Evolutionary conservation across 257 asterid genomes (phyloP), one percentile per base, ranked within the genome.

Genomic region (Dorcoceras hygrometricum): DNA sequence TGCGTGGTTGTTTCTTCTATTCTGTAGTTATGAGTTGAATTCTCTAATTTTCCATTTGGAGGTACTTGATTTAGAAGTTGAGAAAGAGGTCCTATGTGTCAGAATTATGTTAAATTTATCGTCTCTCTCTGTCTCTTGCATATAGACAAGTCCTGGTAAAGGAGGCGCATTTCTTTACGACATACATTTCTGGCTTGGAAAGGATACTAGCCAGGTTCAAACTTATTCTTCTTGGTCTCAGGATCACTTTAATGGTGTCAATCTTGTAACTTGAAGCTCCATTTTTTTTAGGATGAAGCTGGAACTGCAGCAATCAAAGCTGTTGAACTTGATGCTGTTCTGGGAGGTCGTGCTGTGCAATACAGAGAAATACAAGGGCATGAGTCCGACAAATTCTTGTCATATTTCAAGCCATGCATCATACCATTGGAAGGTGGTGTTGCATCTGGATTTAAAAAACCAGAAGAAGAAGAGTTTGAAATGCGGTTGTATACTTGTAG

Each of bases 321-420:
- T 34, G 86, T 93, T 61, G 98, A 93, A 71, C 97, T 93, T 34
- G 98, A 93, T 74, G 91, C 89, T 36, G 69, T 82, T 76, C 97
- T 89, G 72, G 97, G 97, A 14, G 95, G 98, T 24, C 94, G 96
- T 36, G 98, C 98, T 43, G 93, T 92, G 72, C 98, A 92, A 80
- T 76, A 87, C 64, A 81, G 97, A 72, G 98, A 92, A 76, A 71
- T 86, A 62, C 98, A 92, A 78, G 95, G 97, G 68, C 89, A 87
- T 1, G 98, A 92, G 78, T 83, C 98, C 24, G 93, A 93, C 76
- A 89, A 87, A 76, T 89, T 89, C 78, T 74, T 90, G 71, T 93
- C 97, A 39, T 89, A 87, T 75, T 87, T 93, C 72, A 91, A 86
- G 75, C 98, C 98, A 5, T 91, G 98, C 70, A 84, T 91, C 75